Percentiles rank a stretch among this genome's conserved stretches.
Evolutionary conservation across 768 basidiomycete genomes (phyloP).

Genomic region (Lentinus brumalis): DNA sequence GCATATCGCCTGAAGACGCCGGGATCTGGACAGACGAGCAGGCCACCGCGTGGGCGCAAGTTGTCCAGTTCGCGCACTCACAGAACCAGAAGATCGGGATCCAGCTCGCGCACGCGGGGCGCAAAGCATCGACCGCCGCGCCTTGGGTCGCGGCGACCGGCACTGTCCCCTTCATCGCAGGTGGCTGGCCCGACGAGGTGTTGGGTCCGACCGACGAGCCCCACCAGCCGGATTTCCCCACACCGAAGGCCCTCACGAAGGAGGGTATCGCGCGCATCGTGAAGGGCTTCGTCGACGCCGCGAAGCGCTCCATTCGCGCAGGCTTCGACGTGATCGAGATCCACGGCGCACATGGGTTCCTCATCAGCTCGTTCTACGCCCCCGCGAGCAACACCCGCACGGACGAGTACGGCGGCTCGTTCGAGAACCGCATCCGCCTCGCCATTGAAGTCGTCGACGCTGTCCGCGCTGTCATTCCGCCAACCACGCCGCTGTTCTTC

Average conservation of each 20-base stretch:
- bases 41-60: too few species aligned
- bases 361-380: constrained; percentile 39
- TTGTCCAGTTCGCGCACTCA: constrained; percentile 70
- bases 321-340: constrained; percentile 40
- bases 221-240: constrained; percentile 37
- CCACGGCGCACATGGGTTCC: constrained; percentile 27
- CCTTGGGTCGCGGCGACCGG: constrained; percentile 59
- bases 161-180: constrained; percentile 36
- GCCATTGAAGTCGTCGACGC: constrained; percentile 64
- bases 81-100: constrained; percentile 69
- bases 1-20: too few species aligned
- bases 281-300: constrained; percentile 34
- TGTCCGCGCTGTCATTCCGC: constrained; percentile 58
- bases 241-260: constrained; percentile 27
- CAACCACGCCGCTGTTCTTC: constrained; percentile 68
- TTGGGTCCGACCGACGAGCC: constrained; percentile 56
- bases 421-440: constrained; percentile 56
- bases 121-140: constrained; percentile 61
- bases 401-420: constrained; percentile 49
- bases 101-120: constrained; percentile 74
- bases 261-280: constrained; percentile 30
- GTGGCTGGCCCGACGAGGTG: constrained; percentile 36
- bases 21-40: too few species aligned
- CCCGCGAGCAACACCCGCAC: constrained; percentile 40
- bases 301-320: constrained; percentile 51